These are phyloP conservation scores for Oryza coarctata DNA, from an alignment of 176 grass and related monocot species.

Conservation along the genomic window DNA sequence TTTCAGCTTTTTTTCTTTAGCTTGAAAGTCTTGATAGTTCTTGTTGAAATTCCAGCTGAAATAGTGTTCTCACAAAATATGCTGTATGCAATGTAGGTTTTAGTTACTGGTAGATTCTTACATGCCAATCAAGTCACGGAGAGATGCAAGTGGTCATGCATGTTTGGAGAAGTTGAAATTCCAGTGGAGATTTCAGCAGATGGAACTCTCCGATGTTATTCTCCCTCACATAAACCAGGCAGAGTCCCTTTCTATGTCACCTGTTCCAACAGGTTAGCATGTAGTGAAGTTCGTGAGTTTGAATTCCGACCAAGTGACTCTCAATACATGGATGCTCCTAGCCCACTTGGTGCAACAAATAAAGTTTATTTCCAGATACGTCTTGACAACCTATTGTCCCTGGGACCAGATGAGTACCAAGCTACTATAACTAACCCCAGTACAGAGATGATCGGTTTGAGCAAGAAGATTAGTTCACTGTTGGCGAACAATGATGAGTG, in stretches of 20 bases:
- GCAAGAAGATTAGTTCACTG: slow-evolving; percentile 63
- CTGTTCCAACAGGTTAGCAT: slow-evolving; percentile 82
- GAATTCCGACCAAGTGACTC: slow-evolving; percentile 59
- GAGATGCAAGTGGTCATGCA: slow-evolving; percentile 84
- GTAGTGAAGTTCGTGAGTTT: slow-evolving; percentile 94
- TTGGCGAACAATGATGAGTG: slow-evolving; percentile 64
- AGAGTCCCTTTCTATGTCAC: slow-evolving; percentile 88
- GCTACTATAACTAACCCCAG: slow-evolving; percentile 38
- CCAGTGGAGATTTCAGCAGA: slow-evolving; percentile 61
- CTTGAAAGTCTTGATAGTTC: background rate
- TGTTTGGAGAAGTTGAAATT: slow-evolving; percentile 95
- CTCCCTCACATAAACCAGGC: slow-evolving; percentile 56
- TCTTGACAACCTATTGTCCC: slow-evolving; percentile 66
- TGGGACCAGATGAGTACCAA: slow-evolving; percentile 58
- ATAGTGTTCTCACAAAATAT: slow-evolving; percentile 21
- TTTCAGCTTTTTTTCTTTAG: background rate
- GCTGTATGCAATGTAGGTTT: slow-evolving; percentile 53
- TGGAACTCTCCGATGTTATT: slow-evolving; percentile 57
- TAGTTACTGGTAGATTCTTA: slow-evolving; percentile 64
- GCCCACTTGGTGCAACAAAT: slow-evolving; percentile 49
- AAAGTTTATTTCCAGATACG: slow-evolving; percentile 73
- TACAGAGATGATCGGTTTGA: slow-evolving; percentile 55
- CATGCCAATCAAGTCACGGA: slow-evolving; percentile 41
- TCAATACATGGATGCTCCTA: slow-evolving; percentile 60
- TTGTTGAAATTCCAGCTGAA: slow-evolving; percentile 8